These are phyloP conservation scores for Sarocladiaceae sp. DNA, from an alignment of 2,329 filamentous ascomycete species.

Conservation along the genomic window DNA sequence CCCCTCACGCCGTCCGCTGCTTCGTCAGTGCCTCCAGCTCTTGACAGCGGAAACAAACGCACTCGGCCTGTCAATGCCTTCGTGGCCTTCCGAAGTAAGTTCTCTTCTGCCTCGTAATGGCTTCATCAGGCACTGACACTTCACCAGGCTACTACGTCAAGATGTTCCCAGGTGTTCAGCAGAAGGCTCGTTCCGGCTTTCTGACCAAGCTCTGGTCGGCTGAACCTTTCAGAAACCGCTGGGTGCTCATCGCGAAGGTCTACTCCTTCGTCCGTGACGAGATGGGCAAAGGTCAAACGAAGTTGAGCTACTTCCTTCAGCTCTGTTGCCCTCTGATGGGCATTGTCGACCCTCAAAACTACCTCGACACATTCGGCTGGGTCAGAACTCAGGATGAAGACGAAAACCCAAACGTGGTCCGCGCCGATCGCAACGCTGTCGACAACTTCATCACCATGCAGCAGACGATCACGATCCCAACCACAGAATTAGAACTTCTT, in stretches of 20 bases:
- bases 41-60: not conserved
- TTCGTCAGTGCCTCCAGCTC: not conserved
- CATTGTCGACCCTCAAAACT: slow-evolving; percentile 38
- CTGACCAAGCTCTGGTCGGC: slow-evolving; percentile 44
- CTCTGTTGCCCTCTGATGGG: slow-evolving; percentile 41
- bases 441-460: slow-evolving; percentile 3
- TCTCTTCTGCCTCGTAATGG: not conserved
- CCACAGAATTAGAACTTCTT: slow-evolving; percentile 25
- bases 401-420: slow-evolving; percentile 15
- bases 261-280: slow-evolving; percentile 51
- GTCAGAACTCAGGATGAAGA: slow-evolving; percentile 26
- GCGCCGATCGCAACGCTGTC: slow-evolving; percentile 12
- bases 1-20: not conserved
- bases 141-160: slow-evolving; percentile 40
- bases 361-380: slow-evolving; percentile 45
- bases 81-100: slow-evolving; percentile 28
- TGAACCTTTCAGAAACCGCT: slow-evolving; percentile 46
- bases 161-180: slow-evolving; percentile 40
- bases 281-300: slow-evolving; percentile 39
- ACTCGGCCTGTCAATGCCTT: slow-evolving; percentile 21
- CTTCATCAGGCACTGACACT: not conserved
- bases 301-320: slow-evolving; percentile 42
- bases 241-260: slow-evolving; percentile 49
- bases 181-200: slow-evolving; percentile 48
- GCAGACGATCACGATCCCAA: slow-evolving; percentile 14